Evolutionary conservation across 306 rosid species (phyloP), one percentile per base, ranked within the genome.

Genomic region (Cercis canadensis): DNA sequence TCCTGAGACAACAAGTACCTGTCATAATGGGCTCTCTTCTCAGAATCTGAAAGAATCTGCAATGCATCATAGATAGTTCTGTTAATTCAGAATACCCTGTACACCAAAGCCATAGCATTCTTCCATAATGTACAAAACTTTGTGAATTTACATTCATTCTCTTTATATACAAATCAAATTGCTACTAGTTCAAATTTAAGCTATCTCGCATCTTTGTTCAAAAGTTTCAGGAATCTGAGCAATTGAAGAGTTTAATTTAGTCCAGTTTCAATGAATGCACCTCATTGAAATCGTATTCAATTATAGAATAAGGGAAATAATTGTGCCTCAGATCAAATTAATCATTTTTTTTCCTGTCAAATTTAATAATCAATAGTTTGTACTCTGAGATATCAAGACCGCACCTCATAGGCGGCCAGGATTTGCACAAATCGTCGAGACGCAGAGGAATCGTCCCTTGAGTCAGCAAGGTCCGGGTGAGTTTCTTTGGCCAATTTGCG

Each of bases 31-130:
- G 87, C 79, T 80, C 97, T 88, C 92, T 73, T 90, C 58, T 57
- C 79, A 45, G 94, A 71, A 81, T 93, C 96, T 47, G 98, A 93
- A 87, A 93, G 96, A 80, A 93, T 88, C 98, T 93, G 98, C 92
- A 88, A 80, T 71, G 77, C 83, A 84, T 52, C 67, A 81, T 76
- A n/a, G 59, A 75, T 47, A 77, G 69, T 54, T 70, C 75, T 36
- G 62, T 81, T 73, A 84, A 65, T 60, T 63, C 55, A 72, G 70
- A 77, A 79, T 64, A 69, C 78, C 80, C 61, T 62, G 56, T 54
- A 66, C 50, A 56, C 54, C 67, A 75, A 69, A 67, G 73, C 52
- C 65, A 37, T 72, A 54, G 33, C 29, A 21, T 65, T 78, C 51
- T 65, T 52, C 62, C 43, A 37, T 10, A 46, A 24, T 52, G 59